Evolutionary conservation across 805 yeast species (phyloP), one percentile per base, ranked within the genome.

Genomic region (Wickerhamiella azymoides): DNA sequence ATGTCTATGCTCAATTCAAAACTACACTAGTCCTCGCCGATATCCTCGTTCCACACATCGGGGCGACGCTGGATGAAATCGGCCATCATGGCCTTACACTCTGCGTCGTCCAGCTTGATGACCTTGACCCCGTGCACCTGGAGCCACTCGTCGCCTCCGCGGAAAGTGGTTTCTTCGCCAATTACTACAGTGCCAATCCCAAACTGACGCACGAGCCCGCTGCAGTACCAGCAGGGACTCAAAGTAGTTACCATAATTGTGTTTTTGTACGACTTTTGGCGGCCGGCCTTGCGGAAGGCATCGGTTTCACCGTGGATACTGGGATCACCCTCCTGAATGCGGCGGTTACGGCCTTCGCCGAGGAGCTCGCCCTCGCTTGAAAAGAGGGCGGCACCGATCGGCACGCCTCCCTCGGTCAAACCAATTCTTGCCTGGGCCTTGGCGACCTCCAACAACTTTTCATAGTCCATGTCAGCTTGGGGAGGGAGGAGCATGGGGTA

Each of bases 161-260:
- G 54, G 55, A 82, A 89, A 26, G 80, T 89, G 46, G 65, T 74
- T 63, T 86, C 86, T 61, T 89, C 98, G 26, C 96, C 96, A 62
- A 86, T 56, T 0, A 89, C 96, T 36, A 84, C 80, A 52, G 96
- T 72, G 56, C 80, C 79, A 54, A 89, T 73, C 36, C 94, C 95
- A 65, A 86, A 89, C 71, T 89, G 69, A 44, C 89, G 57, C 52
- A 89, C 82, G 5, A 96, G 94, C 17, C 97, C 97, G 4, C 92
- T 76, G 62, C 97, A 89, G 96, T 89, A 89, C 54, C 79, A 73
- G 62, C 97, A 89, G 2, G 97, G 96, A 7, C 94, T 83, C 53
- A 89, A 67, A 0, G 96, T 83, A 26, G 96, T 86, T 65, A 86
- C 89, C 74, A 85, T 73, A 18, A 97, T 92, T 54, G 95, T 81